Evolutionary conservation across 768 basidiomycete genomes (phyloP).

Genomic region (Lanmaoa rubissima): DNA sequence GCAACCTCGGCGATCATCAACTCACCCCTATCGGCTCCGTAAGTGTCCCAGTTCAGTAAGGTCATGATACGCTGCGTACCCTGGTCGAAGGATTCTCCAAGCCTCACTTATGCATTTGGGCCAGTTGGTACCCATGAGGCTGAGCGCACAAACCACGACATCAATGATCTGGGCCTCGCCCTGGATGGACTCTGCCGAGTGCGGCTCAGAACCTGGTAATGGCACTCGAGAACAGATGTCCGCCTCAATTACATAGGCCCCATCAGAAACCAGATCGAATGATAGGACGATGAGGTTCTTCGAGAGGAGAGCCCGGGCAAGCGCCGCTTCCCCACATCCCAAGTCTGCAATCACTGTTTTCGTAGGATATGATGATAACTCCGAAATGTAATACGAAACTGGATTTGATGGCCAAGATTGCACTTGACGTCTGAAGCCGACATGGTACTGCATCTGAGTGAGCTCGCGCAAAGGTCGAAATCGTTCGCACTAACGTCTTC

Average conservation of each 20-base stretch:
- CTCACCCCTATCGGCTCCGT: conserved; percentile 54
- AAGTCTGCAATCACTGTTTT: conserved; percentile 85
- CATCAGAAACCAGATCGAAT: conserved; percentile 78
- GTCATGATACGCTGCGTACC: conserved; percentile 47
- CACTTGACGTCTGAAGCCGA: conserved; percentile 88
- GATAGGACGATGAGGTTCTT: conserved; percentile 70
- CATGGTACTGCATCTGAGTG: conserved; percentile 71
- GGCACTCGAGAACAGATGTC: conserved; percentile 83
- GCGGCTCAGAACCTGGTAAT: conserved; percentile 73
- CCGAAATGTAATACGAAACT: conserved; percentile 72
- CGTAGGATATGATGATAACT: conserved; percentile 60
- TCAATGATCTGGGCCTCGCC: conserved; percentile 81
- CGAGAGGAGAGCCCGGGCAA: conserved; percentile 72
- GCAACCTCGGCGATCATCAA: conserved; percentile 88
- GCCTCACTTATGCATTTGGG: conserved; percentile 85
- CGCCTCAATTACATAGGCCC: conserved; percentile 79
- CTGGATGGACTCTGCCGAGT: conserved; percentile 36
- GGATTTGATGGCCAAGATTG: conserved; percentile 94
- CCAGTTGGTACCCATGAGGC: conserved; percentile 98
- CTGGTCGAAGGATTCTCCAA: conserved; percentile 80
- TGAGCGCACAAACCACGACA: conserved; percentile 89
- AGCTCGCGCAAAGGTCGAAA: conserved; percentile 6
- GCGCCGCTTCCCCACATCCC: conserved; percentile 91
- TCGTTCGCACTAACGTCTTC: conserved; percentile 59
- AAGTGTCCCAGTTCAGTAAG: conserved; percentile 4